Evolutionary conservation across 2,329 filamentous ascomycete genomes (phyloP), one percentile per base, ranked within the genome.

Genomic region (Fusarium xyrophilum): DNA sequence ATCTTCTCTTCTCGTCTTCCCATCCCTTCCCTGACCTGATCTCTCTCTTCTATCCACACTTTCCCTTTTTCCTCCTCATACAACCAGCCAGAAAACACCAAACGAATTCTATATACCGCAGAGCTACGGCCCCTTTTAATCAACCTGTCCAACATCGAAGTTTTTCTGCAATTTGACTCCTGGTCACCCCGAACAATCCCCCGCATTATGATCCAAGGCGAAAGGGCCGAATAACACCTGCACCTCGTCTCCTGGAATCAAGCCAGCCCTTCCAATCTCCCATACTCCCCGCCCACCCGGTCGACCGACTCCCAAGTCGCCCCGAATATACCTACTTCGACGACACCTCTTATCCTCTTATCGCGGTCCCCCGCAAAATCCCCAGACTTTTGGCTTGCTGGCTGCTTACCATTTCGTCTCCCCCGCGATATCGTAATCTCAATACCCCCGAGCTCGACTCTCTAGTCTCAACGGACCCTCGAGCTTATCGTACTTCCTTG

Each of bases 221-320:
- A 77, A 78, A 78, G 76, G 76, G 75, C 76, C 76, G 76, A 78
- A 78, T 78, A 77, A 74, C 73, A 72, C 70, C 76, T 76, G 76
- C 74, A 75, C 51, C 70, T 63, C 60, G 48, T 63, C 50, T 71
- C 62, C 69, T 68, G 61, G 71, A 67, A 69, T 63, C 54, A 57
- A 67, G 53, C 58, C 60, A 63, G 43, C 70, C 60, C 52, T 70
- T 63, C 60, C 54, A 65, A 67, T 60, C 68, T 68, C 64, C 36
- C 60, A 48, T 40, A 21, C 52, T 55, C 40, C 65, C 65, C 66
- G 65, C 65, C 53, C 43, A 25, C 66, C 61, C 67, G 60, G 61
- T 64, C 63, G 62, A 56, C 69, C 68, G 48, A 56, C 63, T 46
- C 55, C 68, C 59, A 71, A 65, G 67, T 68, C 58, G 63, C 60